These are phyloP conservation scores for Penicillium coprophilum DNA, from an alignment of 495 filamentous ascomycete genomes.

Conservation along the genomic window DNA sequence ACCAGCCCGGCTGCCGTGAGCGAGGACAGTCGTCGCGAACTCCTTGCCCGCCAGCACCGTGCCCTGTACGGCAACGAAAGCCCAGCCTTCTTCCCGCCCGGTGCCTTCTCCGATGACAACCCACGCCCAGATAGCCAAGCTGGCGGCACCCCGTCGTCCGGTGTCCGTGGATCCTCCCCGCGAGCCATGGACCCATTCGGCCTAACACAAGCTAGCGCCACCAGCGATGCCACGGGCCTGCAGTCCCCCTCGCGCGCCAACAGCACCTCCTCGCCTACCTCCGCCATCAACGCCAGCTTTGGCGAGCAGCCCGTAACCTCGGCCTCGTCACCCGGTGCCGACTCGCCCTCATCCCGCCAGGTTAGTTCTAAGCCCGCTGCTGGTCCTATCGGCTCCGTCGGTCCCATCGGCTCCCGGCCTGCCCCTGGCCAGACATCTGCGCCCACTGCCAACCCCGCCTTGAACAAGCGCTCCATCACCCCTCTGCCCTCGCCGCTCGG, in stretches of 20 bases:
- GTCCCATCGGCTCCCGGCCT: constrained; percentile 92
- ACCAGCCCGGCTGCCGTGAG: constrained; percentile 88
- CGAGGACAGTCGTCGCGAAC: constrained; percentile 93
- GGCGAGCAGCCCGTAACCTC: constrained; percentile 81
- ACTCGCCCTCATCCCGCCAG: constrained; percentile 74
- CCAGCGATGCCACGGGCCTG: constrained; percentile 47
- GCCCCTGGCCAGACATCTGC: constrained; percentile 44
- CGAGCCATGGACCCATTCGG: constrained; percentile 63
- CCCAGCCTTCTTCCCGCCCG: constrained; percentile 57
- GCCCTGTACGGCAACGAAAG: constrained; percentile 83
- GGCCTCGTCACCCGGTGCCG: constrained; percentile 84
- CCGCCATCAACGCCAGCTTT: constrained; percentile 62
- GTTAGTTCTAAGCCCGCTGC: constrained; percentile 49
- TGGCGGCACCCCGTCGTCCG: constrained; percentile 52
- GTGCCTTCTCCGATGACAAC: constrained; percentile 62
- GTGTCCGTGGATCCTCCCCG: constrained; percentile 58
- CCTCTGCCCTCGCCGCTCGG: constrained; percentile 82
- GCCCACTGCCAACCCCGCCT: constrained; percentile 59
- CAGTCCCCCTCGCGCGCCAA: constrained; percentile 76
- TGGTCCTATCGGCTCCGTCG: constrained; percentile 65
- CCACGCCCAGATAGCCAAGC: constrained; percentile 60
- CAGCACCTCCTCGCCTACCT: constrained; percentile 76
- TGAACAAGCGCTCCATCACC: constrained; percentile 86
- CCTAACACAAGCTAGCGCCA: constrained; percentile 44
- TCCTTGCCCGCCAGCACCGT: constrained; percentile 92